These are phyloP conservation scores for Wickerhamomyces sydowiorum DNA, from an alignment of 805 yeast species.

Conservation along the genomic window DNA sequence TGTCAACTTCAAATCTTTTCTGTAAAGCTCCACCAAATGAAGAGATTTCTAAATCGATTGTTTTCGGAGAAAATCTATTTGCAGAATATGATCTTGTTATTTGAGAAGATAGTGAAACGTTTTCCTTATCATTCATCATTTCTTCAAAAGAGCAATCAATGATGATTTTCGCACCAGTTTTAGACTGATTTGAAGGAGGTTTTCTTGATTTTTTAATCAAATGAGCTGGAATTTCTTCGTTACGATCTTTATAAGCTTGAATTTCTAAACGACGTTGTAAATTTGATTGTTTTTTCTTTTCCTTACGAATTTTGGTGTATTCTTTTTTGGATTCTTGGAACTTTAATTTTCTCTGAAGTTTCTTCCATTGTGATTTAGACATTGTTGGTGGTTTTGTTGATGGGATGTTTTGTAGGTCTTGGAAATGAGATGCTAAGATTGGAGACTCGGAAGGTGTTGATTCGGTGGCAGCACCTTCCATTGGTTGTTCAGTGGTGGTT, in stretches of 20 bases:
- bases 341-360: conserved; percentile 47
- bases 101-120: conserved; percentile 69
- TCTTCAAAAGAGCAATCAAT: conserved; percentile 91
- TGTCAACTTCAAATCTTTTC: conserved; percentile 59
- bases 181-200: conserved; percentile 38
- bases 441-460: not conserved
- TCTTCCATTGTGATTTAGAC: conserved; percentile 84
- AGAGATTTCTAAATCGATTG: conserved; percentile 54
- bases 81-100: conserved; percentile 78
- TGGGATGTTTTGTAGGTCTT: not conserved
- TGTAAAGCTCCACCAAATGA: conserved; percentile 63
- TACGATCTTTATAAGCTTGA: conserved; percentile 28
- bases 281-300: conserved; percentile 44
- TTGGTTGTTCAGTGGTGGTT: not conserved
- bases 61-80: conserved; percentile 54
- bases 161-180: conserved; percentile 49
- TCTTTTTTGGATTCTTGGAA: conserved; percentile 65
- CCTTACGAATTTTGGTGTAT: conserved; percentile 45
- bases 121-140: conserved; percentile 71
- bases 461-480: not conserved
- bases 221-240: conserved; percentile 35
- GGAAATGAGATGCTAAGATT: not conserved
- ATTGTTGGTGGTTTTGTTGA: conserved; percentile 64
- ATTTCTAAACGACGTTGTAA: conserved; percentile 33
- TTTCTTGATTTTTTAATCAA: conserved; percentile 29